Percentiles rank a stretch among this genome's conserved stretches.
Evolutionary conservation across 495 filamentous ascomycete genomes (phyloP).

Genomic region (Podospora appendiculata): DNA sequence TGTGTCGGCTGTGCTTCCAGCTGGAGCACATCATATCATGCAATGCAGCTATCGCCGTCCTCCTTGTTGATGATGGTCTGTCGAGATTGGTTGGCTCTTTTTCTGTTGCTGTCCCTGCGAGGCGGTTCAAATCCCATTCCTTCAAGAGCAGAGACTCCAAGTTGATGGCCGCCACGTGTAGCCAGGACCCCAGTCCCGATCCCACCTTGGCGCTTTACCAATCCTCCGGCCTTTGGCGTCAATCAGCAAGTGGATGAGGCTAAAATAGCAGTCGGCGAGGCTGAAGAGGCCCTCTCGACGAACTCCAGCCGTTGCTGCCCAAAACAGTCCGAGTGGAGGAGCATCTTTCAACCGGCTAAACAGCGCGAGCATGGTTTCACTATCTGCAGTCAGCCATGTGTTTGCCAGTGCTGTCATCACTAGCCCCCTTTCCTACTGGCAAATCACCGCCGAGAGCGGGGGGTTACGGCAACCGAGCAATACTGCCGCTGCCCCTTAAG

Average conservation of each 20-base stretch:
- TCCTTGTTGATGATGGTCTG: too few relatives aligned
- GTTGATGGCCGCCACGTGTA: too few relatives aligned
- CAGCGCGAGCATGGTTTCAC: background rate
- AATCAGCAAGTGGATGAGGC: background rate
- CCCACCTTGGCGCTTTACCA: too few relatives aligned
- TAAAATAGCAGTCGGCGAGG: background rate
- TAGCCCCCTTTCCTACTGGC: background rate
- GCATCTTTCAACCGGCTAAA: constrained; percentile 1
- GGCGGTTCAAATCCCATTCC: too few relatives aligned
- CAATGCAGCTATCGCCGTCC: too few relatives aligned
- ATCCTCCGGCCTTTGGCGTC: background rate
- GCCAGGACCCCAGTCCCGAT: too few relatives aligned
- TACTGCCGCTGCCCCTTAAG: background rate
- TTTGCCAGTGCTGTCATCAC: background rate
- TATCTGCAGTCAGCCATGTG: background rate
- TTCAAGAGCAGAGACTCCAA: too few relatives aligned
- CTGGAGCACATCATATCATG: too few relatives aligned
- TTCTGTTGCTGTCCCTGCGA: too few relatives aligned
- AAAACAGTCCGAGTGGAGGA: constrained; percentile 2
- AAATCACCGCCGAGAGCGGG: background rate
- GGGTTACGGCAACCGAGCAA: background rate
- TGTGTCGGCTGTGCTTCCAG: too few relatives aligned
- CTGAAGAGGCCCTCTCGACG: background rate
- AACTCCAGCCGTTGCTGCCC: constrained; percentile 6
- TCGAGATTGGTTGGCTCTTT: too few relatives aligned